Percentiles rank a stretch among this genome's conserved stretches.
These are phyloP conservation scores for Jacaranda copaia DNA, from an alignment of 257 asterid genomes.

Conservation along the genomic window DNA sequence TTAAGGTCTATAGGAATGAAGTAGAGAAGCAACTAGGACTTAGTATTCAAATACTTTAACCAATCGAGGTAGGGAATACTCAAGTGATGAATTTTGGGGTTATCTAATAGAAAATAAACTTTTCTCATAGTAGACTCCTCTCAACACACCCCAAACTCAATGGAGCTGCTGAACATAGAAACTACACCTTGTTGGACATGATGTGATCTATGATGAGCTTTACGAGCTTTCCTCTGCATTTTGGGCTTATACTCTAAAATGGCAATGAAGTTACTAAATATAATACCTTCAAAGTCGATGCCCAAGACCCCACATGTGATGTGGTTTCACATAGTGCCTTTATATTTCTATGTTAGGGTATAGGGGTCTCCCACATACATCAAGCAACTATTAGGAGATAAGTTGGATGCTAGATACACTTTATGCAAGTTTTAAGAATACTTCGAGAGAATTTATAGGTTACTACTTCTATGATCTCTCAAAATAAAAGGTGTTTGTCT, in stretches of 20 bases:
- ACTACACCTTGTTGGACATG: background rate
- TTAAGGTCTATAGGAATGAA: background rate
- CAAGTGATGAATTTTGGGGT: background rate
- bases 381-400: background rate
- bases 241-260: background rate
- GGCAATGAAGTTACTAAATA: background rate
- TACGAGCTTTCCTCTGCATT: background rate
- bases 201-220: slow-evolving; percentile 3
- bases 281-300: background rate
- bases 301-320: background rate
- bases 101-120: background rate
- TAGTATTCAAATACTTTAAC: background rate
- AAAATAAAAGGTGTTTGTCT: too few relatives aligned
- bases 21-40: too few relatives aligned
- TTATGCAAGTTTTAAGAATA: background rate
- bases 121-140: background rate
- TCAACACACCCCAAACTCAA: too few relatives aligned
- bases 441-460: too few relatives aligned
- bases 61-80: background rate
- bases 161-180: too few relatives aligned
- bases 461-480: too few relatives aligned
- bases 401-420: too few relatives aligned
- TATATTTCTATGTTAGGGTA: background rate
- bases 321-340: background rate
- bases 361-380: background rate